Base-by-base conservation (phyloP, 371 early-diverging fungal genomes). In the Lichtheimia ornata region DNA sequence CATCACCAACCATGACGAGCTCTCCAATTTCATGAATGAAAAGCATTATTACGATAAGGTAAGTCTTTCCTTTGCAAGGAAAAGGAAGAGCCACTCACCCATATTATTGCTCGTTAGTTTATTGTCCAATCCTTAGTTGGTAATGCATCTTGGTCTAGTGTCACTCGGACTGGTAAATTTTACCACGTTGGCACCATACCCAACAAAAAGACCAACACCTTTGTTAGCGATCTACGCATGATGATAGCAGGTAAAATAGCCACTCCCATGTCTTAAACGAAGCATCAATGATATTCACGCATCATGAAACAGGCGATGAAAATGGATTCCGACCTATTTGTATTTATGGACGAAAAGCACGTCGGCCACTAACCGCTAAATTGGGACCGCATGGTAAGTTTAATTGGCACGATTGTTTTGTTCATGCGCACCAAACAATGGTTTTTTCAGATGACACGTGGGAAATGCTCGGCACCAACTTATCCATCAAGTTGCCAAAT, bases 401-500 rank as follows among this genome's bases (percentile, higher is more conserved):
- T 35, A 5, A 24, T 25, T 43, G 22, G 25, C 11, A 44, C 12
- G 28, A 15, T 4, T 11, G 28, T n/a, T 24, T 30, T 18, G 6
- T 40, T 44, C 24, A 51, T 50, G 25, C 18, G 35, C 35, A 35
- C 35, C 35, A 35, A 41, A 45, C 42, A 20, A 3, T 28, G n/a
- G 11, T n/a, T 51, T 52, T 35, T 58, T 12, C 52, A 72, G 75
- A 67, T 6, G 65, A 72, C 57, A 73, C 94, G 4, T 96, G 96
- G 96, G 94, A 94, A 61, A 96, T 96, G 95, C 84, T 96, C 15
- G 96, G 96, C 9, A 96, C 96, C 7, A 96, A 96, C 65, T 72
- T 96, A 41, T 88, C 89, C 6, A 89, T 94, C 66, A 94, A 94
- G 72, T 51, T 83, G 15, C 82, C 85, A 1, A 88, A 91, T 58